Percentiles rank a stretch among this genome's conserved stretches.
phyloP scores from a whole-genome alignment of 345 rosid species.

The Camelina laxa region DNA sequence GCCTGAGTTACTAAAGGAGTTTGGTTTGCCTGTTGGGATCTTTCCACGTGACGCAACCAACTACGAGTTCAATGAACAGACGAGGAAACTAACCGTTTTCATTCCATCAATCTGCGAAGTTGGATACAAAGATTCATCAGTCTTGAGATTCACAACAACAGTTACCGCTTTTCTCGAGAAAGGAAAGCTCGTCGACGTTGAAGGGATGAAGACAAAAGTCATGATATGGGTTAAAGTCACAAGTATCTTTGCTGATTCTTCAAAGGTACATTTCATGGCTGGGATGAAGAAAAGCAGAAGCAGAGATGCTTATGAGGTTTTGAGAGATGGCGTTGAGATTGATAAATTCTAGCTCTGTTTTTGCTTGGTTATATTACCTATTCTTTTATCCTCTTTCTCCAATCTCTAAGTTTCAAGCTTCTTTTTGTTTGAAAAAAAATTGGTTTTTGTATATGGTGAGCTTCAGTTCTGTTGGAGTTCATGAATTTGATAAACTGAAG shows the following conservation, averaged over 20 bases:
- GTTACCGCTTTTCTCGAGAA: constrained; percentile 71
- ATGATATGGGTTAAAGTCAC: constrained; percentile 95
- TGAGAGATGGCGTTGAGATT: constrained; percentile 63
- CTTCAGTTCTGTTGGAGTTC: constrained; percentile 13
- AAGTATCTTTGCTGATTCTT: constrained; percentile 69
- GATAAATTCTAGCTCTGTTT: constrained; percentile 61
- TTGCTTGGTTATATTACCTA: not conserved
- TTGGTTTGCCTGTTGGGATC: constrained; percentile 81
- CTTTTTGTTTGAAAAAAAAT: not conserved
- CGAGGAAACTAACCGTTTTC: constrained; percentile 75
- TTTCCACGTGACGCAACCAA: constrained; percentile 86
- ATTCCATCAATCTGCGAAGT: constrained; percentile 81
- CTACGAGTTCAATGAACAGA: constrained; percentile 86
- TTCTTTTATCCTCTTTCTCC: constrained; percentile 35
- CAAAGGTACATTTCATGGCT: constrained; percentile 88
- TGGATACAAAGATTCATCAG: constrained; percentile 86
- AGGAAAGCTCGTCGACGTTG: constrained; percentile 78
- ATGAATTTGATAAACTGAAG: constrained; percentile 23
- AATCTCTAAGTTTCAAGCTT: constrained; percentile 7
- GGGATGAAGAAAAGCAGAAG: constrained; percentile 90
- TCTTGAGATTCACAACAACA: constrained; percentile 75
- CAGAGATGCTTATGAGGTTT: constrained; percentile 67
- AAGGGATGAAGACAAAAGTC: constrained; percentile 95
- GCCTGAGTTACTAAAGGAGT: constrained; percentile 84
- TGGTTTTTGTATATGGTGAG: constrained; percentile 5